Evolutionary conservation across 371 early-diverging fungal genomes (phyloP), one percentile per base, ranked within the genome.

Genomic region (Pancytospora philotis): DNA sequence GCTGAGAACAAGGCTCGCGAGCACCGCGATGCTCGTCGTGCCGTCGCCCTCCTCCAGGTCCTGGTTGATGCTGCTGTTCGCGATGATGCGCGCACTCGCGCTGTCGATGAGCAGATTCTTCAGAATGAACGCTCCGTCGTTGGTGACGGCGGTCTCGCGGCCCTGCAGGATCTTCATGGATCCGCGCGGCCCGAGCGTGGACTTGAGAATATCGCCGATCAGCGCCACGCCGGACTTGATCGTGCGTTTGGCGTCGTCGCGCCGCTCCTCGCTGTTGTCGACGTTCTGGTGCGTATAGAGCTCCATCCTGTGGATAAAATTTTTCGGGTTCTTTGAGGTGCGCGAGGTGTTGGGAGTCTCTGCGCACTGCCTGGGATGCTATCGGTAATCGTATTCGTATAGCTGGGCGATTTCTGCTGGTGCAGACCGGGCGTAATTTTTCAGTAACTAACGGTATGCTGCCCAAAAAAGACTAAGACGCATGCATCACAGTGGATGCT

Each of bases 1-100:
- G 51, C 93, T 85, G 73, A 98, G 84, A 64, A 97, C 83, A 81
- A 95, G 92, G 31, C 93, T 88, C 10, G 96, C 93, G 61, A 98
- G 84, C 36, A 98, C 92, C 77, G 93, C 91, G 16, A 98, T 95
- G 2, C 93, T 90, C 31, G 99, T 98, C 13, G 97, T 98, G 53
- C 99, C 99, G 82, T 98, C 99, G 62, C 99, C 99, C 28, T 96
- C 96, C 82, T 96, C 96, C 81, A 91, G 93, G 82, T 96, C 97
- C 84, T 98, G 99, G 10, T 91, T 94, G 78, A 93, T 91, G 68
- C 95, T 92, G 62, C 90, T 27, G 56, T 74, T 72, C 71, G 96
- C 93, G 52, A 97, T 83, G 13, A 98, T 91, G 82, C 93, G 92
- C 68, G 98, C 96, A 37, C 94, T 92, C 2, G 97, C 90, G 78